A percentile compares a stretch with the other conserved stretches of the same genome.
phyloP scores from a whole-genome alignment of 345 rosid genomes.

The Laguncularia racemosa region DNA sequence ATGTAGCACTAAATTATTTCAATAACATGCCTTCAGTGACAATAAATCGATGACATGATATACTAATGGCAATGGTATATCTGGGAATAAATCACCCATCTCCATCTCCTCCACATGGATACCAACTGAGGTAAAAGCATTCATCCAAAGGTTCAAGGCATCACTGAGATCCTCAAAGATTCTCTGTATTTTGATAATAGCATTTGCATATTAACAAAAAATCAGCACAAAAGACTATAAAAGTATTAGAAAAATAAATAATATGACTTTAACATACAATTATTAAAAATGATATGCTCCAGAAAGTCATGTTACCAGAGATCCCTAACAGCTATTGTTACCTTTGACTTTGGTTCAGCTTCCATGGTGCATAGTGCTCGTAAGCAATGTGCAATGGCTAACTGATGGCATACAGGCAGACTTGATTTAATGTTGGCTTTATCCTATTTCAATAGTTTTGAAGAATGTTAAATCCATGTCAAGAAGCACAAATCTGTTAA shows the following conservation, averaged over 20 bases:
- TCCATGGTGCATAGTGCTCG: constrained; percentile 71
- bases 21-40: constrained; percentile 57
- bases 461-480: not conserved
- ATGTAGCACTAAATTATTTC: not conserved
- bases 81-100: constrained; percentile 19
- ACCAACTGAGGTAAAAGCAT: constrained; percentile 22
- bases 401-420: constrained; percentile 27
- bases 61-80: constrained; percentile 39
- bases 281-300: too few species aligned
- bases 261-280: too few species aligned
- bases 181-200: constrained; percentile 28
- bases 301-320: too few species aligned
- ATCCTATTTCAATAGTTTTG: not conserved
- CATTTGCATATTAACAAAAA: constrained; percentile 2
- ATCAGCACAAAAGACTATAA: constrained; percentile 4
- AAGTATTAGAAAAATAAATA: not conserved
- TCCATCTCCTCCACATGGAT: constrained; percentile 22
- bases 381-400: constrained; percentile 65
- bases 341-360: constrained; percentile 80
- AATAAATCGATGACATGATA: constrained; percentile 60
- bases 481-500: not conserved
- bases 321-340: constrained; percentile 26
- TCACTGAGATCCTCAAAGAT: constrained; percentile 47
- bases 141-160: constrained; percentile 58
- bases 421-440: not conserved